Base-by-base conservation (phyloP, 306 rosid genomes). In the Quercus glauca region DNA sequence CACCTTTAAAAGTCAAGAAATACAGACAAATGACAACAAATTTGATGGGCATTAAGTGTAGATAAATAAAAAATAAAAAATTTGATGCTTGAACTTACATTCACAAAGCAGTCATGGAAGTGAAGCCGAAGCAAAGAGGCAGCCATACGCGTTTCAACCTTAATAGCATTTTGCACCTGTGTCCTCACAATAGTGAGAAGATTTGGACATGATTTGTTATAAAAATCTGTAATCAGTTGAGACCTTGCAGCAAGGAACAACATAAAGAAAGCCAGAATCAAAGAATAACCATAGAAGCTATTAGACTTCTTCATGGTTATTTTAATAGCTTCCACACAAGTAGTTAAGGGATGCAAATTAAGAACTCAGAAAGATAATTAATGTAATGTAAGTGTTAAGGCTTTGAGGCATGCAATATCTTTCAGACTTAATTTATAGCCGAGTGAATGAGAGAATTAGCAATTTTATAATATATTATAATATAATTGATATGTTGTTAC, bases 61-160 rank as follows among this genome's bases (percentile, higher is more conserved):
- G 11, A 20, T 4, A 7, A 37, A 41, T 7, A 41, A 1, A 35
- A 21, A 28, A 25, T 25, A 25, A 29, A 12, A 17, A 14, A 68
- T 0, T 3, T 45, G 6, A 23, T 10, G 19, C 17, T 35, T 53
- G 26, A 69, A 78, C 92, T 88, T 69, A 94, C 99, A 8, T 90
- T 91, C 5, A 94, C 98, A 83, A 92, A 94, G 91, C 99, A 94
- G 78, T 94, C 98, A 73, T 94, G 99, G 79, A 94, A 92, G 79
- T 94, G 99, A 72, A 94, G 94, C 14, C 99, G 97, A 82, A 91
- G 79, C 88, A 94, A 84, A 25, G 99, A 95, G 70, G 89, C 99
- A 13, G 88, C 98, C 98, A 92, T 95, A 76, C 99, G 71, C 88
- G 73, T 90, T 76, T 95, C 98, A 45, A 35, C 78, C 74, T 73